A percentile compares a stretch with the other conserved stretches of the same genome.
phyloP scores from a whole-genome alignment of 2,329 filamentous ascomycete genomes.

The Fusarium xyrophilum region DNA sequence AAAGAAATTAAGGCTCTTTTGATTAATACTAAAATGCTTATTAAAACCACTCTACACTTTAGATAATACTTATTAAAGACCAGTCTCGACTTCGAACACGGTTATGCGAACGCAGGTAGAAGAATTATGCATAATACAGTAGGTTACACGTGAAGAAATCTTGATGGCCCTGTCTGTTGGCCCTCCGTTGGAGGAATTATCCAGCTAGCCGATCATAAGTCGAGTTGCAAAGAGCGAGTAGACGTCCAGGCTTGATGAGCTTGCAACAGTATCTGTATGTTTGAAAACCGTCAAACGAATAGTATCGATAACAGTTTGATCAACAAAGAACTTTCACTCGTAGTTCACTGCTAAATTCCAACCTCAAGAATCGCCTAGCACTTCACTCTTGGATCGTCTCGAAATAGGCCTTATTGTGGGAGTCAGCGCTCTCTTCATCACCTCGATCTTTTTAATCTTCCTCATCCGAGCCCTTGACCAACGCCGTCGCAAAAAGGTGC shows the following conservation, averaged over 20 bases:
- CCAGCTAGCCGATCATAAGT: not conserved
- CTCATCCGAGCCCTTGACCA: slow-evolving; percentile 29
- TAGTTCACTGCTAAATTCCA: not conserved
- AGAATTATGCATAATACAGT: not conserved
- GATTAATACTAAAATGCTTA: too few relatives aligned
- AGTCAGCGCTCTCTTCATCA: slow-evolving; percentile 33
- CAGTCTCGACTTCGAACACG: not conserved
- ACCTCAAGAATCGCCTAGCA: not conserved
- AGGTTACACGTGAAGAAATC: not conserved
- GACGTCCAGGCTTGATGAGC: not conserved
- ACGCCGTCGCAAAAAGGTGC: slow-evolving; percentile 7
- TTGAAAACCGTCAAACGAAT: not conserved
- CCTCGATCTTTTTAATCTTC: slow-evolving; percentile 37
- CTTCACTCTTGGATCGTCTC: not conserved
- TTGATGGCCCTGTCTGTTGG: slow-evolving; percentile 14
- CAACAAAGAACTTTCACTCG: not conserved
- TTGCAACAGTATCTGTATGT: not conserved
- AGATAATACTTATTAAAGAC: not conserved
- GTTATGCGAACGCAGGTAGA: not conserved
- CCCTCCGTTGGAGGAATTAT: slow-evolving; percentile 15
- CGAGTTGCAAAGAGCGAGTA: not conserved
- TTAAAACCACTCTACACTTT: too few relatives aligned
- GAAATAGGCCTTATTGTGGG: slow-evolving; percentile 43
- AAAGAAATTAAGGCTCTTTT: too few relatives aligned
- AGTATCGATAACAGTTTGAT: not conserved